These are phyloP conservation scores for Cercospora berteroae DNA, from an alignment of 2,329 filamentous ascomycete genomes.

Conservation along the genomic window DNA sequence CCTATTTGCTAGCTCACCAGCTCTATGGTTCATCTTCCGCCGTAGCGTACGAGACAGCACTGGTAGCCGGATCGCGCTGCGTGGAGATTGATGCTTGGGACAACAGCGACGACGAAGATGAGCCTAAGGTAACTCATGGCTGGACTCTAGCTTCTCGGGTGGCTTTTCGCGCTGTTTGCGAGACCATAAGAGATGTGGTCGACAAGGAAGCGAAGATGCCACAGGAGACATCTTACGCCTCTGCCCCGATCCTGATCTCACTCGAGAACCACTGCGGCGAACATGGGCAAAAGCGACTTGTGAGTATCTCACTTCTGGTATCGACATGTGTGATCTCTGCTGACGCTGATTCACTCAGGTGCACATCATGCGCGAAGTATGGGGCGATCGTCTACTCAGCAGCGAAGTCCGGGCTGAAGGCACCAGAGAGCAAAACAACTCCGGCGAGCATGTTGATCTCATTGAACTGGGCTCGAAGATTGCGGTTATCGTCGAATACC, in stretches of 20 bases:
- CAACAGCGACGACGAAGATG: conserved; percentile 57
- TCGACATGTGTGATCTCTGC: no score
- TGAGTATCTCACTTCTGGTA: background rate
- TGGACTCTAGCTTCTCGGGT: conserved; percentile 67
- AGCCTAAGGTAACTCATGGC: conserved; percentile 69
- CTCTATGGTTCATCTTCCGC: conserved; percentile 63
- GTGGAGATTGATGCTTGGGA: conserved; percentile 76
- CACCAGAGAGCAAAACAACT: conserved; percentile 53
- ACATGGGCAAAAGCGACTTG: conserved; percentile 55
- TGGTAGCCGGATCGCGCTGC: conserved; percentile 64
- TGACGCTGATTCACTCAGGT: conserved; percentile 47
- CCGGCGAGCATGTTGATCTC: conserved; percentile 57
- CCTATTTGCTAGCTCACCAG: conserved; percentile 68
- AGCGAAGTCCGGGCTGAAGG: conserved; percentile 58
- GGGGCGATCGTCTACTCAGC: conserved; percentile 59
- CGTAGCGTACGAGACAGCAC: conserved; percentile 61
- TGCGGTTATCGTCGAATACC: conserved; percentile 66
- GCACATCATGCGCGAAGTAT: conserved; percentile 64
- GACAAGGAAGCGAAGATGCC: conserved; percentile 57
- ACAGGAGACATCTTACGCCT: conserved; percentile 42
- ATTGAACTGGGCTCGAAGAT: conserved; percentile 62
- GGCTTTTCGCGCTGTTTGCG: conserved; percentile 63
- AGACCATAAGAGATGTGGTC: conserved; percentile 62
- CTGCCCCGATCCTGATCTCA: conserved; percentile 62
- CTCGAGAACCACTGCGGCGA: conserved; percentile 66